Conservation (phyloP, 305 asterid species). For the Fraxinus latifolia region DNA sequence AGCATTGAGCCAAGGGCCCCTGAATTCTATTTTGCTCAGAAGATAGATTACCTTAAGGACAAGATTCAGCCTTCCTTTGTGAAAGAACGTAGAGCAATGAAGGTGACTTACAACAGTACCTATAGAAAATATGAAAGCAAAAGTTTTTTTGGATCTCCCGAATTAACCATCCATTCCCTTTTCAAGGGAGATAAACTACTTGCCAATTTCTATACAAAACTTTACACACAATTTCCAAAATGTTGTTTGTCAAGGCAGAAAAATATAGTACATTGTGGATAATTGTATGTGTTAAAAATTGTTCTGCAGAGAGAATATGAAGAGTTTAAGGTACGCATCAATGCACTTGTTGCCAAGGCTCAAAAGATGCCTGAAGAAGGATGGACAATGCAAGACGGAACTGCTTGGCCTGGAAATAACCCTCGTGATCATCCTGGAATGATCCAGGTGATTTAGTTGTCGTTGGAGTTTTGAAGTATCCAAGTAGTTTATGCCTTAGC, state of each 20-base stretch:
- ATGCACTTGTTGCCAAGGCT: constrained; percentile 63
- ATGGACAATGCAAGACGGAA: constrained; percentile 69
- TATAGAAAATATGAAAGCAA: neutral
- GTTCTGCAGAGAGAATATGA: constrained; percentile 43
- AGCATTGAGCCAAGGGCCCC: constrained; percentile 50
- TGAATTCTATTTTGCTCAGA: constrained; percentile 45
- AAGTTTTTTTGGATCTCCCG: neutral
- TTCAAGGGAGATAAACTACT: neutral
- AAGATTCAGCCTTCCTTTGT: constrained; percentile 53
- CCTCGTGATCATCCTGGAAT: constrained; percentile 68
- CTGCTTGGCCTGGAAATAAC: constrained; percentile 68
- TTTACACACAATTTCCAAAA: neutral
- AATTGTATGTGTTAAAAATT: neutral
- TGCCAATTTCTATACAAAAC: neutral
- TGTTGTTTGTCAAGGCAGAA: neutral
- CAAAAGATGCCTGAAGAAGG: constrained; percentile 71
- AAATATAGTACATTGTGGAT: neutral
- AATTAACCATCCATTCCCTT: neutral
- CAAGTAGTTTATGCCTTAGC: neutral
- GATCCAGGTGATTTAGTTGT: constrained; percentile 42
- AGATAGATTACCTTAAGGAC: constrained; percentile 54
- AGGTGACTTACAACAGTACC: constrained; percentile 25
- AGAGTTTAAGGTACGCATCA: constrained; percentile 59
- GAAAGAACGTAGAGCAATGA: constrained; percentile 49
- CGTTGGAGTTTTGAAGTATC: neutral